Evolutionary conservation across 2,329 filamentous ascomycete species (phyloP).

Genomic region (Didymella arachidicola): DNA sequence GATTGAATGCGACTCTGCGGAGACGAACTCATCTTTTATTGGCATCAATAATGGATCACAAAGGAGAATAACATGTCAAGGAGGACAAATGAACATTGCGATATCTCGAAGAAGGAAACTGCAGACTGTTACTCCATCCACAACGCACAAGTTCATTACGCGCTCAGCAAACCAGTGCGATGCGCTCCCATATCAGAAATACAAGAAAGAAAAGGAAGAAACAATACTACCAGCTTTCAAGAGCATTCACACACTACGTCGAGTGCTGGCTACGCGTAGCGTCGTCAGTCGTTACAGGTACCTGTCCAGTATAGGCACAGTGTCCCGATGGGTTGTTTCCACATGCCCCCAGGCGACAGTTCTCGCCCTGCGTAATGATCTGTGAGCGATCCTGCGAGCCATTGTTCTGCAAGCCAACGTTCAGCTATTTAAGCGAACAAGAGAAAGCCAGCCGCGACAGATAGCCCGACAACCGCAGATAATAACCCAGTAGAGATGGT

Average conservation of each 20-base stretch:
- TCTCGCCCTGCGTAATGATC: not conserved
- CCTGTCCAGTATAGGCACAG: too few species aligned
- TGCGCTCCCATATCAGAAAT: not conserved
- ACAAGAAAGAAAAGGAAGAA: not conserved
- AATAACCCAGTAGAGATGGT: not conserved
- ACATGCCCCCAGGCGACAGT: not conserved
- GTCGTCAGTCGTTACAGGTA: not conserved
- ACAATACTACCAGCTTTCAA: not conserved
- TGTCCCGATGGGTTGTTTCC: too few species aligned
- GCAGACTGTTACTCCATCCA: not conserved
- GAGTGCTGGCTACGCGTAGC: not conserved
- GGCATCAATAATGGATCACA: not conserved
- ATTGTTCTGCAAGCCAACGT: not conserved
- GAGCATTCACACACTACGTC: not conserved
- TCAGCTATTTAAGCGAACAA: conserved; percentile 6
- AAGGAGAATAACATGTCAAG: not conserved
- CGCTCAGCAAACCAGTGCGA: not conserved
- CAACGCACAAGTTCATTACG: not conserved
- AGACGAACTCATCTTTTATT: not conserved
- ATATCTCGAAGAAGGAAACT: conserved; percentile 7
- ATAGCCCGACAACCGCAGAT: conserved; percentile 1
- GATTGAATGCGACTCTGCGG: not conserved
- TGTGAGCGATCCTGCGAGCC: too few species aligned
- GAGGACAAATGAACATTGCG: conserved; percentile 2
- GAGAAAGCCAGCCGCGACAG: conserved; percentile 7